These are phyloP conservation scores for Omphalotus olearius DNA, from an alignment of 1,284 basidiomycete species.

Conservation along the genomic window DNA sequence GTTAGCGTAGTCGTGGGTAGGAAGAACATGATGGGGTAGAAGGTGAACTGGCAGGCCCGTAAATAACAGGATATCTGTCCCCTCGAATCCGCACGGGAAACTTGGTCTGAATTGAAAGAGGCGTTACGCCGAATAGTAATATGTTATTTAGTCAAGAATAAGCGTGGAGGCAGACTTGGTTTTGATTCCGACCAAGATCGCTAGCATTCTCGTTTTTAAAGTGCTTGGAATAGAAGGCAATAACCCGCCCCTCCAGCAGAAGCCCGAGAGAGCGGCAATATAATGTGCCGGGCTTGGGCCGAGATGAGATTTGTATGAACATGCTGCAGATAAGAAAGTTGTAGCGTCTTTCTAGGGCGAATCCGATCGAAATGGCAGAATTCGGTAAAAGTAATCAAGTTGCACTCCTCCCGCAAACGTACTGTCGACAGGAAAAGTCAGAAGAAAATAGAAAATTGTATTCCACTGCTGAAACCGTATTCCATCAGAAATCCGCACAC, in stretches of 20 bases:
- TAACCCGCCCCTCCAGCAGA: background rate
- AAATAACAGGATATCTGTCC: constrained; percentile 1
- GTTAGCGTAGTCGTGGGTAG: constrained; percentile 16
- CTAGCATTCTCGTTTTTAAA: constrained; percentile 6
- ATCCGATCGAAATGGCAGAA: too few species aligned
- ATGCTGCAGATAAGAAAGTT: too few species aligned
- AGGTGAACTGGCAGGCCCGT: background rate
- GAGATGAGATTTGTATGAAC: too few species aligned
- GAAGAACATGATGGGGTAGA: background rate
- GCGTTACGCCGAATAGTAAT: constrained; percentile 9
- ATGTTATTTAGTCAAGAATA: constrained; percentile 11
- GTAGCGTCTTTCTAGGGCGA: too few species aligned
- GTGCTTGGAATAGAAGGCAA: constrained; percentile 9
- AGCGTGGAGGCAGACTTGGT: constrained; percentile 5
- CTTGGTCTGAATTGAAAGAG: constrained; percentile 1
- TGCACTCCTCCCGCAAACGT: too few species aligned
- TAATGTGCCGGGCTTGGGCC: too few species aligned
- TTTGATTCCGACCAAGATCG: constrained; percentile 11
- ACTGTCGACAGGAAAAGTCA: too few species aligned
- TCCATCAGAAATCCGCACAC: background rate
- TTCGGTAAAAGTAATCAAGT: too few species aligned
- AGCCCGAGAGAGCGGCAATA: background rate
- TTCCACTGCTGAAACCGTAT: background rate
- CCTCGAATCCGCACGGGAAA: background rate
- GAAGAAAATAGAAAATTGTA: too few species aligned